Evolutionary conservation across 768 basidiomycete species (phyloP), one percentile per base, ranked within the genome.

Genomic region (Russula brevipes): DNA sequence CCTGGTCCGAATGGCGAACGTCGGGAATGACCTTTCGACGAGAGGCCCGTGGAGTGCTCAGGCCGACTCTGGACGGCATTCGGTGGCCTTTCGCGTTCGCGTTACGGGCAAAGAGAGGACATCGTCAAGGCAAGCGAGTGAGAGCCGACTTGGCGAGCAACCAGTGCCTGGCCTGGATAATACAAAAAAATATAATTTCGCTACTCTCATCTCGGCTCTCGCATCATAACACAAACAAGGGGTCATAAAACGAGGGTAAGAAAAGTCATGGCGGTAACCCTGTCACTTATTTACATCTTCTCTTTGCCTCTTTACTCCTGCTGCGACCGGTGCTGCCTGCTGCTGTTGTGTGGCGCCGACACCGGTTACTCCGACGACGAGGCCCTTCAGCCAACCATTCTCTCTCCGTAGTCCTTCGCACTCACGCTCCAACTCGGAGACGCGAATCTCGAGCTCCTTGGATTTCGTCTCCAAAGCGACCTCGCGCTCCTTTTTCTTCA

Each of bases 401-500:
- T 97, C 94, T 61, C 90, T 80, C 53, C 91, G 80, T 54, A 95
- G 79, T 0, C 83, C 85, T 74, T 96, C 94, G 74, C 94, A 94
- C 75, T 96, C 93, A 73, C 89, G 83, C 77, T 97, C 94, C 14
- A 97, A 80, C 70, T 90, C 90, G 59, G 76, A 79, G 14, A 95
- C 91, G 57, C 87, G 83, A 0, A 78, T 77, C 71, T 93, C 89
- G 16, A 96, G 80, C 71, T 95, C 92, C 77, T 92, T 93, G 16
- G 89, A 85, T 69, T 85, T 86, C 47, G 80, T 82, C 76, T 96
- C 94, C 24, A 96, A 78, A 16, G 94, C 94, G 2, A 85, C 87
- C 76, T 97, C 94, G 14, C 94, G 81, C 75, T 95, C 92, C 79
- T 97, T 97, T 81, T 97, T 97, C 82, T 96, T 97, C 71, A 93